A percentile compares a stretch with the other conserved stretches of the same genome.
These are phyloP conservation scores for Cercospora beticola DNA, from an alignment of 2,329 filamentous ascomycete genomes.

Conservation along the genomic window DNA sequence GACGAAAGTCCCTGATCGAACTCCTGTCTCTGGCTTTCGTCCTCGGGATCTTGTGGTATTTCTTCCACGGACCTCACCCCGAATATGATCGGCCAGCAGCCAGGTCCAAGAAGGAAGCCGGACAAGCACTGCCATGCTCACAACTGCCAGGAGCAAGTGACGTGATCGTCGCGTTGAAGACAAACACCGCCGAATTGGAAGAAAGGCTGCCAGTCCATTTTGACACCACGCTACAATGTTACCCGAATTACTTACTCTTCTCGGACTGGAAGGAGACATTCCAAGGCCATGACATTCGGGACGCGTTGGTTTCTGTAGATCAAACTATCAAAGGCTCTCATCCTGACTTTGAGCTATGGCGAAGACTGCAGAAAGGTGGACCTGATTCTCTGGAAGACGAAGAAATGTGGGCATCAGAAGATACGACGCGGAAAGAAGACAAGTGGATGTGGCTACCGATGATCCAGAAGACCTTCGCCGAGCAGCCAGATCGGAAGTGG, in stretches of 20 bases:
- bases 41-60: slow-evolving; percentile 7
- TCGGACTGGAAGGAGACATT: slow-evolving; percentile 41
- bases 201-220: slow-evolving; percentile 36
- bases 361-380: slow-evolving; percentile 26
- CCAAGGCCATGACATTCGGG: slow-evolving; percentile 37
- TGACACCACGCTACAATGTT: slow-evolving; percentile 38
- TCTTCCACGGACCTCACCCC: slow-evolving; percentile 11
- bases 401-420: slow-evolving; percentile 31
- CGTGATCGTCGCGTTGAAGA: slow-evolving; percentile 53
- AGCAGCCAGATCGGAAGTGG: slow-evolving; percentile 50
- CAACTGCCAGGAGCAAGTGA: slow-evolving; percentile 43
- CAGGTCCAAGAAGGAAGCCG: slow-evolving; percentile 7
- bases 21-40: slow-evolving; percentile 9
- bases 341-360: slow-evolving; percentile 34
- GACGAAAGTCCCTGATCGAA: slow-evolving; percentile 14
- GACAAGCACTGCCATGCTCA: slow-evolving; percentile 20
- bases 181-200: slow-evolving; percentile 36
- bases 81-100: slow-evolving; percentile 11
- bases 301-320: slow-evolving; percentile 29
- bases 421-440: slow-evolving; percentile 38
- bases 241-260: slow-evolving; percentile 39
- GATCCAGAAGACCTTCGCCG: slow-evolving; percentile 35
- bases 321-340: slow-evolving; percentile 19
- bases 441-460: slow-evolving; percentile 57
- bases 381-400: slow-evolving; percentile 36